A percentile compares a stretch with the other conserved stretches of the same genome.
Evolutionary conservation across 2,329 filamentous ascomycete genomes (phyloP).

Genomic region (Ascochyta pisi): DNA sequence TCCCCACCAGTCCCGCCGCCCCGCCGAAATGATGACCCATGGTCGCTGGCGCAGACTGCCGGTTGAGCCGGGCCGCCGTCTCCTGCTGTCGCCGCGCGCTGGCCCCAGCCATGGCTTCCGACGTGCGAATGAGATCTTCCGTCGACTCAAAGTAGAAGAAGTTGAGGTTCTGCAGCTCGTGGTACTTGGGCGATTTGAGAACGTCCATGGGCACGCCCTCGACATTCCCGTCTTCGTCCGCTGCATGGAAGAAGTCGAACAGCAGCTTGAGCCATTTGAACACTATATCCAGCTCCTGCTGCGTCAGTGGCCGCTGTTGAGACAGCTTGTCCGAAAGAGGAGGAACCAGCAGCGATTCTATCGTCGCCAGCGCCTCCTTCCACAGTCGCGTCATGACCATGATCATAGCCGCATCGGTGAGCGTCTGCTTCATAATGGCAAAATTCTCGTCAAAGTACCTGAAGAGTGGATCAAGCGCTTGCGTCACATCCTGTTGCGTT

Average conservation of each 20-base stretch:
- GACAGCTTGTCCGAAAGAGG: slow-evolving; percentile 95
- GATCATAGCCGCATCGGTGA: slow-evolving; percentile 95
- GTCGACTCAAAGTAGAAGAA: slow-evolving; percentile 98
- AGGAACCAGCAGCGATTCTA: slow-evolving; percentile 88
- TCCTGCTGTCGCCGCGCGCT: slow-evolving; percentile 80
- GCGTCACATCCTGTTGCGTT: slow-evolving; percentile 76
- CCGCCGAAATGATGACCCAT: slow-evolving; percentile 61
- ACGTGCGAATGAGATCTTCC: slow-evolving; percentile 90
- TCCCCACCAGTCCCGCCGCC: slow-evolving; percentile 67
- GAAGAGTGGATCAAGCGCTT: slow-evolving; percentile 83
- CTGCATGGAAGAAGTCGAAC: slow-evolving; percentile 93
- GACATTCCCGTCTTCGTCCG: slow-evolving; percentile 84
- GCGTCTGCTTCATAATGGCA: slow-evolving; percentile 95
- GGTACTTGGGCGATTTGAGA: slow-evolving; percentile 96
- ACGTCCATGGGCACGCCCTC: slow-evolving; percentile 90
- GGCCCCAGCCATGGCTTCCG: slow-evolving; percentile 91
- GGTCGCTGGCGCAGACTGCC: slow-evolving; percentile 70
- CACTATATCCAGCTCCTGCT: slow-evolving; percentile 91
- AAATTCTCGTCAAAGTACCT: slow-evolving; percentile 99
- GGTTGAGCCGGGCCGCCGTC: slow-evolving; percentile 61
- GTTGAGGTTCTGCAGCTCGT: slow-evolving; percentile 93
- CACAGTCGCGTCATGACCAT: slow-evolving; percentile 97
- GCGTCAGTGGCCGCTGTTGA: slow-evolving; percentile 78
- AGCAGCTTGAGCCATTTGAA: slow-evolving; percentile 93
- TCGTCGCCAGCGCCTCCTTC: slow-evolving; percentile 95